A percentile compares a stretch with the other conserved stretches of the same genome.
These are phyloP conservation scores for Chiua virens DNA, from an alignment of 768 basidiomycete species.

Conservation along the genomic window DNA sequence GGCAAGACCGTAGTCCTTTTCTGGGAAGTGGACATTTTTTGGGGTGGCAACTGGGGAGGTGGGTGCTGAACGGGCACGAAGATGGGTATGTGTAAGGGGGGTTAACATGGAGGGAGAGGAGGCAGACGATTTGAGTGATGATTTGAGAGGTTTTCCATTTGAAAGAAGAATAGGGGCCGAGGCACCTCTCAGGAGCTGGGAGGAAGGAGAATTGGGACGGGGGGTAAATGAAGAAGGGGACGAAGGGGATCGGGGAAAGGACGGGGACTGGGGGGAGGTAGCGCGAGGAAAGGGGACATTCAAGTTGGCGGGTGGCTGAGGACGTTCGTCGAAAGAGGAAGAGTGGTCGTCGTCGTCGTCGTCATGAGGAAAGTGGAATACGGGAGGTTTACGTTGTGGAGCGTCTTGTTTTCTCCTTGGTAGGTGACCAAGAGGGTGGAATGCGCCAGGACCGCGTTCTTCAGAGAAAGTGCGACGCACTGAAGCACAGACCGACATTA, in stretches of 20 bases:
- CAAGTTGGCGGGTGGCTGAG: constrained; percentile 2
- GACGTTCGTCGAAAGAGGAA: constrained; percentile 16
- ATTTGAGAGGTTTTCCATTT: constrained; percentile 86
- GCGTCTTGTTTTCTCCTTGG: constrained; percentile 38
- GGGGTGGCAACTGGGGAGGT: constrained; percentile 52
- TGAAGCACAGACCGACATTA: constrained; percentile 9
- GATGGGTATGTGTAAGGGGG: constrained; percentile 12
- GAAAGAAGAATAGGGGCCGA: constrained; percentile 50
- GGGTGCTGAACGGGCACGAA: constrained; percentile 57
- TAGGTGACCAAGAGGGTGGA: constrained; percentile 45
- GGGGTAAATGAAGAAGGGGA: neutral
- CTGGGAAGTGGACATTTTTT: constrained; percentile 90
- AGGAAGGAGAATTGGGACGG: constrained; percentile 3
- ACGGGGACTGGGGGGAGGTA: constrained; percentile 15
- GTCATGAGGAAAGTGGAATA: constrained; percentile 21
- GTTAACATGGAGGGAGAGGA: constrained; percentile 17
- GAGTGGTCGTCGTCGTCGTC: constrained; percentile 27
- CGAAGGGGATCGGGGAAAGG: constrained; percentile 8
- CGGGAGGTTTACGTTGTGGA: constrained; percentile 14
- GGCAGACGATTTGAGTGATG: constrained; percentile 65
- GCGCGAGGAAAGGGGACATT: constrained; percentile 44
- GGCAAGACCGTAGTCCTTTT: constrained; percentile 57
- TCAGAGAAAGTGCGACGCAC: constrained; percentile 35
- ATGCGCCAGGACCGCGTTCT: constrained; percentile 47
- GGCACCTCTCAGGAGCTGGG: constrained; percentile 32